Conservation (phyloP, 352 stramenopile species). For the Globisporangium camurandrum region DNA sequence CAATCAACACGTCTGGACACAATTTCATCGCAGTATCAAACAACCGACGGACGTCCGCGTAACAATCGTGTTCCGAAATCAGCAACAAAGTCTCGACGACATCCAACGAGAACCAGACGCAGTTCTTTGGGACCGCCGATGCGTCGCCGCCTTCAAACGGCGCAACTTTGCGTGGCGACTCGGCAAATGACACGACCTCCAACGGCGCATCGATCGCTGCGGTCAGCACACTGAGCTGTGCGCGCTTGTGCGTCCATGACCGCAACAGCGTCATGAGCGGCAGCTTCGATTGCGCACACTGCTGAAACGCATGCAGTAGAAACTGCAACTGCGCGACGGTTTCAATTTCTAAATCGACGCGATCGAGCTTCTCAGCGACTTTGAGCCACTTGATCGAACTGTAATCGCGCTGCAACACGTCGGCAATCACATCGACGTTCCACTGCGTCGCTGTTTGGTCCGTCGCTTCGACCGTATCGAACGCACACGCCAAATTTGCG, state of each 20-base stretch:
- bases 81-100: slow-evolving; percentile 73
- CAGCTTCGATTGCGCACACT: slow-evolving; percentile 78
- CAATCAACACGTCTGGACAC: slow-evolving; percentile 81
- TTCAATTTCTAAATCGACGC: slow-evolving; percentile 60
- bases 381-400: slow-evolving; percentile 81
- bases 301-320: slow-evolving; percentile 72
- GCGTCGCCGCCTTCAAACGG: slow-evolving; percentile 84
- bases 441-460: slow-evolving; percentile 22
- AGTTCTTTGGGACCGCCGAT: slow-evolving; percentile 77
- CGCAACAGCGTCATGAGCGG: slow-evolving; percentile 59
- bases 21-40: slow-evolving; percentile 76
- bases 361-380: slow-evolving; percentile 80
- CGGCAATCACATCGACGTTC: slow-evolving; percentile 82
- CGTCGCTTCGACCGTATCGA: slow-evolving; percentile 29
- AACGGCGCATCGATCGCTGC: slow-evolving; percentile 72
- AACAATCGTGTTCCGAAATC: slow-evolving; percentile 79
- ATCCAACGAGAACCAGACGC: slow-evolving; percentile 84
- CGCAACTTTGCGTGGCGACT: slow-evolving; percentile 73
- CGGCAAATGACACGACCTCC: slow-evolving; percentile 72
- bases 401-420: slow-evolving; percentile 82
- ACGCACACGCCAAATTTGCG: slow-evolving; percentile 75
- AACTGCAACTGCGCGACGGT: slow-evolving; percentile 58
- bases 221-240: slow-evolving; percentile 71
- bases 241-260: slow-evolving; percentile 71
- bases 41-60: slow-evolving; percentile 73